These are phyloP conservation scores for Musa itinerans DNA, from an alignment of 176 grass and related monocot species.

Conservation along the genomic window DNA sequence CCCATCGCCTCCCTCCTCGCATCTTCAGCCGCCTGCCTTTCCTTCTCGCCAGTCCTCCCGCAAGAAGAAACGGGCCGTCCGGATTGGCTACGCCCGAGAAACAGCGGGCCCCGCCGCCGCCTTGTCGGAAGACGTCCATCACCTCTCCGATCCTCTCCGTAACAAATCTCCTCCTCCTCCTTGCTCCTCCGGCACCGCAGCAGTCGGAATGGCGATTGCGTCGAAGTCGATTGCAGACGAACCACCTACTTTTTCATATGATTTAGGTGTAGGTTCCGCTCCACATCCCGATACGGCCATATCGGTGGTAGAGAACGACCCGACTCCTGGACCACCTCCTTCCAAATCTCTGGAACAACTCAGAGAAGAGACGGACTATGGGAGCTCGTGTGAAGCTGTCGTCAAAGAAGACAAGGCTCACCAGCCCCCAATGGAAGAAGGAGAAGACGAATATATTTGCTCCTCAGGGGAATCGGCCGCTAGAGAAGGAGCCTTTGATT, in stretches of 20 bases:
- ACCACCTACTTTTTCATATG: background rate
- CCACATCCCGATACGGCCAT: background rate
- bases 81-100: constrained; percentile 81
- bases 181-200: background rate
- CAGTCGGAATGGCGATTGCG: background rate
- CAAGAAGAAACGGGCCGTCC: constrained; percentile 91
- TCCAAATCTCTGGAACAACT: background rate
- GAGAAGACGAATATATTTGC: background rate
- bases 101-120: background rate
- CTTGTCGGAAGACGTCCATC: constrained; percentile 18
- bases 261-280: background rate
- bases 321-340: background rate
- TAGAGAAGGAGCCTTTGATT: background rate
- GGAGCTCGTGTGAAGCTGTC: background rate
- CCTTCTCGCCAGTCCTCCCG: constrained; percentile 42
- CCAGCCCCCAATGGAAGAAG: background rate
- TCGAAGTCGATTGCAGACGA: background rate
- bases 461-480: background rate
- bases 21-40: constrained; percentile 15
- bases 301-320: background rate
- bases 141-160: constrained; percentile 22
- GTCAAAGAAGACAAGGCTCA: background rate
- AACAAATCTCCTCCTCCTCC: constrained; percentile 7
- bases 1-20: constrained; percentile 5
- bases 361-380: background rate